These are phyloP conservation scores for Candida quercuum DNA, from an alignment of 805 yeast genomes.

Conservation along the genomic window DNA sequence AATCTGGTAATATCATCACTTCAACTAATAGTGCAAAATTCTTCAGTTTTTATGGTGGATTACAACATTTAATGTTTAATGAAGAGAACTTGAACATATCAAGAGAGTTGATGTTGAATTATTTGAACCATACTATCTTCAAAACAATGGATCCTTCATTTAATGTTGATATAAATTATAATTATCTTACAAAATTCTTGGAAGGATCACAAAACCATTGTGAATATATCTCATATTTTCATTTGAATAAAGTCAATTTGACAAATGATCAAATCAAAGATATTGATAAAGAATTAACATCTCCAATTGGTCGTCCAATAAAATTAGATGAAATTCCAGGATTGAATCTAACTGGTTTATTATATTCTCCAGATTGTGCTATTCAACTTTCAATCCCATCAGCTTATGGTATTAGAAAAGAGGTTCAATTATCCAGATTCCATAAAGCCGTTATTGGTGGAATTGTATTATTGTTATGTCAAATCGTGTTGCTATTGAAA, in stretches of 20 bases:
- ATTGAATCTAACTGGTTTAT: constrained; percentile 48
- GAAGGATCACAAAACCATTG: constrained; percentile 42
- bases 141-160: constrained; percentile 7
- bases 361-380: constrained; percentile 92
- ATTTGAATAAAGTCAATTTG: constrained; percentile 56
- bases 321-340: constrained; percentile 45
- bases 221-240: constrained; percentile 67
- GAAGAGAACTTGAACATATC: constrained; percentile 39
- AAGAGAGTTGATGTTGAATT: constrained; percentile 37
- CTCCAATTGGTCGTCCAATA: constrained; percentile 80
- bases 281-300: constrained; percentile 66
- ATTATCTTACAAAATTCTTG: constrained; percentile 18
- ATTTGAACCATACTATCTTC: constrained; percentile 35
- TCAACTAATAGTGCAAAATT: constrained; percentile 61
- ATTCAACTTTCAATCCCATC: constrained; percentile 36
- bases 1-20: constrained; percentile 56
- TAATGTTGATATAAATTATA: constrained; percentile 20
- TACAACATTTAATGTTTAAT: constrained; percentile 44
- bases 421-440: constrained; percentile 29
- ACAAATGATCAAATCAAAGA: constrained; percentile 45
- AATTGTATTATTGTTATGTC: constrained; percentile 20
- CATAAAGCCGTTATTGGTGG: constrained; percentile 16
- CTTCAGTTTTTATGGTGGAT: constrained; percentile 53
- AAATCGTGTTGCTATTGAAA: constrained; percentile 32
- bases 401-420: constrained; percentile 53